Conservation (phyloP, 306 rosid species). For the Pueraria montana region DNA sequence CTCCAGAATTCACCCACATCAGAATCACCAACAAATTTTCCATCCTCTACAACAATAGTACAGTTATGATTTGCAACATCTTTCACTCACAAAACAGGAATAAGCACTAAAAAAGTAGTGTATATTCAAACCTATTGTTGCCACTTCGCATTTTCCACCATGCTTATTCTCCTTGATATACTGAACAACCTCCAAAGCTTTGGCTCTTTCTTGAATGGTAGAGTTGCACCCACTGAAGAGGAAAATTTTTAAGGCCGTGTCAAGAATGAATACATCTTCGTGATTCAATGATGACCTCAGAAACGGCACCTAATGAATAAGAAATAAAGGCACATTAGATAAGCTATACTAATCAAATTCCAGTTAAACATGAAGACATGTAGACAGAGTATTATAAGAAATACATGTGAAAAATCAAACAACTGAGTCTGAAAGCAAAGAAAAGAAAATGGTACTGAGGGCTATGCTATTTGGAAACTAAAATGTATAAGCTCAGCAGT, state of each 20-base stretch:
- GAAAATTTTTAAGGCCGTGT: slow-evolving; percentile 88
- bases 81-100: slow-evolving; percentile 36
- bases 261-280: slow-evolving; percentile 89
- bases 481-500: not conserved
- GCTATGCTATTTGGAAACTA: not conserved
- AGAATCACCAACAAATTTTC: slow-evolving; percentile 93
- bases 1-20: slow-evolving; percentile 98
- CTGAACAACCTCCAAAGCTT: slow-evolving; percentile 92
- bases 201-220: slow-evolving; percentile 95
- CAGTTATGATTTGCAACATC: slow-evolving; percentile 42
- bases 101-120: slow-evolving; percentile 7
- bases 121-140: slow-evolving; percentile 81
- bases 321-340: slow-evolving; percentile 36
- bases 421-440: slow-evolving; percentile 7
- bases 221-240: slow-evolving; percentile 96
- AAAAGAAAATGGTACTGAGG: slow-evolving; percentile 5
- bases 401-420: slow-evolving; percentile 18
- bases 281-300: slow-evolving; percentile 90
- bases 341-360: slow-evolving; percentile 44
- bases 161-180: slow-evolving; percentile 90
- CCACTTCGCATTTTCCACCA: slow-evolving; percentile 82
- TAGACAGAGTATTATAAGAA: slow-evolving; percentile 29
- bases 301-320: slow-evolving; percentile 80
- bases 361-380: not conserved
- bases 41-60: slow-evolving; percentile 82